Evolutionary conservation across 768 basidiomycete species (phyloP), one percentile per base, ranked within the genome.

Genomic region (Termitomyces heimii): DNA sequence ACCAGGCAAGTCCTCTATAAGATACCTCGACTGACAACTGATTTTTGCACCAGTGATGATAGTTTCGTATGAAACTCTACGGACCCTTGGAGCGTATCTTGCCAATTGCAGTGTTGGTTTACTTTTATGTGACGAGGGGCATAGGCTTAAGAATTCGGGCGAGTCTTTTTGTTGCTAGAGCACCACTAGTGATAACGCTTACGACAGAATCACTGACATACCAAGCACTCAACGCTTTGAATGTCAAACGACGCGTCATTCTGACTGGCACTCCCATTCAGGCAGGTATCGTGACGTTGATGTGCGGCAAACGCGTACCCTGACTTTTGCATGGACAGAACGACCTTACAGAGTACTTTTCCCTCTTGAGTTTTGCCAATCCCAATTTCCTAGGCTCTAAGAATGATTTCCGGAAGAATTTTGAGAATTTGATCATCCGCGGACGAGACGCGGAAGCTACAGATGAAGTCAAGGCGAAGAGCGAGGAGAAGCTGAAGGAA

Each of bases 81-180:
- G 96, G 20, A 88, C 88, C 4, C 75, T 98, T 13, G 80, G 86
- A 8, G 83, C 72, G 0, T 83, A 95, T 65, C 78, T 98, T 12
- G 85, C 85, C 4, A 82, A 80, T 56, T 92, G 90, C 61, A 84
- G 78, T 52, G 90, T 99, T 47, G 97, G 97, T 2, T 72, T 99
- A 16, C 73, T 99, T n/a, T 82, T 99, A 31, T 96, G 94, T 60
- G 96, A 99, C 65, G 96, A 99, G 75, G 96, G 96, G 4, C 96
- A 99, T 75, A 79, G 96, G 51, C 76, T 99, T 58, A 99, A 99
- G 75, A 99, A 99, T 68, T 91, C 91, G 47, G 91, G 94, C 91
- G 61, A 54, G 24, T 51, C 51, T n/a, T 55, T 55, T 40, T 32
- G 61, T 46, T 44, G 31, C 31, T 14, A 5, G 32, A 29, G 24